Conservation (phyloP, 257 asterid genomes). For the Rubia yunnanensis region DNA sequence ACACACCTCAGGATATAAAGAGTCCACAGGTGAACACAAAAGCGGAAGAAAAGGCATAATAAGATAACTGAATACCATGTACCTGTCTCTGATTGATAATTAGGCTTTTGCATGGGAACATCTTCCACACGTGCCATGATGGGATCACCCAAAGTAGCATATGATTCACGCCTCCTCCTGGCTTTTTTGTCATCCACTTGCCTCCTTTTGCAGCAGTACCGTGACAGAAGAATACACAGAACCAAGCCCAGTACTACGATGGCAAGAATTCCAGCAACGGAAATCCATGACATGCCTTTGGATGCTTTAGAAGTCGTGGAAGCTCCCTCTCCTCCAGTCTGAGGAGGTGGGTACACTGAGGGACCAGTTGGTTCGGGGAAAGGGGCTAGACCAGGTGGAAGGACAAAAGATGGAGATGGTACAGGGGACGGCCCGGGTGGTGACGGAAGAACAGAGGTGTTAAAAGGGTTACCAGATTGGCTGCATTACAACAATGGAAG, state of each 20-base stretch:
- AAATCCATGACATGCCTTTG: conserved; percentile 38
- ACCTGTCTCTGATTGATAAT: conserved; percentile 42
- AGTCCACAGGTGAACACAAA: background rate
- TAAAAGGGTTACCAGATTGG: conserved; percentile 80
- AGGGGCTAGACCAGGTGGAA: conserved; percentile 38
- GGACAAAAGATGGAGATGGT: conserved; percentile 36
- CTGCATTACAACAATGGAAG: conserved; percentile 31
- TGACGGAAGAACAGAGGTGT: conserved; percentile 65
- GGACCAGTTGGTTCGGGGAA: conserved; percentile 30
- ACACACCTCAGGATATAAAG: conserved; percentile 8
- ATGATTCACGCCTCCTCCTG: conserved; percentile 24
- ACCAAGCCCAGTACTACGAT: conserved; percentile 36
- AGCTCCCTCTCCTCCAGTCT: conserved; percentile 22
- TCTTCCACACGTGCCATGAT: conserved; percentile 25
- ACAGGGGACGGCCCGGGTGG: conserved; percentile 53
- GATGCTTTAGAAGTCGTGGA: conserved; percentile 22
- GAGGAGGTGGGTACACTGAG: conserved; percentile 27
- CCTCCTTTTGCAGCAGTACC: conserved; percentile 41
- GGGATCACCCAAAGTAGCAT: conserved; percentile 22
- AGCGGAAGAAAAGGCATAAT: background rate
- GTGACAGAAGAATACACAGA: conserved; percentile 37
- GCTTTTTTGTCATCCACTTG: conserved; percentile 18
- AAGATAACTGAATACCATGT: background rate
- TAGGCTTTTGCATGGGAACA: conserved; percentile 27
- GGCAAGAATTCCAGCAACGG: conserved; percentile 38